Conservation (phyloP, 1,139 yeast species). For the Geotrichum phurueaensis region DNA sequence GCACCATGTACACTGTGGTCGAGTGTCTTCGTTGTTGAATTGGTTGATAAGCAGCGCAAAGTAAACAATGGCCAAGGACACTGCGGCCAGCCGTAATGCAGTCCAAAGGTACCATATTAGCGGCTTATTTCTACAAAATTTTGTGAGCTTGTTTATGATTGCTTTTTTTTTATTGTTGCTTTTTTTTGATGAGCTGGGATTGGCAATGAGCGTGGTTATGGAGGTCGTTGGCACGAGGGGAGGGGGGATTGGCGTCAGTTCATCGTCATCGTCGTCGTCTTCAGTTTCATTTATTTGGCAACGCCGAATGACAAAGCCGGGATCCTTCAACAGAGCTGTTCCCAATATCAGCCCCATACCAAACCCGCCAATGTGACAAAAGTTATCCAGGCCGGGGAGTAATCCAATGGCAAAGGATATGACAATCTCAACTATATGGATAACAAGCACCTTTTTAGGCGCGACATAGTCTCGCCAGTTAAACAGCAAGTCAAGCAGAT, state of each 20-base stretch:
- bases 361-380: constrained; percentile 74
- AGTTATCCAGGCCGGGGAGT: constrained; percentile 70
- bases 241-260: constrained; percentile 3
- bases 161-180: neutral
- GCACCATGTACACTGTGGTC: constrained; percentile 63
- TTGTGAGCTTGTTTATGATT: neutral
- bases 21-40: constrained; percentile 42
- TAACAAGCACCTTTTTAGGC: constrained; percentile 40
- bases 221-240: constrained; percentile 5
- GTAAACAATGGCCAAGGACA: constrained; percentile 46
- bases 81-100: constrained; percentile 42
- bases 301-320: constrained; percentile 28
- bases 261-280: neutral
- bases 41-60: constrained; percentile 47
- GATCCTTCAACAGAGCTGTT: constrained; percentile 52
- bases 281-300: constrained; percentile 25
- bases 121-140: neutral
- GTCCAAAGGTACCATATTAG: constrained; percentile 50
- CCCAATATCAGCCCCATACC: constrained; percentile 55
- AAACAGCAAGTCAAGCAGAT: constrained; percentile 53
- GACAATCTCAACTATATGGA: constrained; percentile 53
- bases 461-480: constrained; percentile 45
- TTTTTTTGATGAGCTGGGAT: constrained; percentile 1
- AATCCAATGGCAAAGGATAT: constrained; percentile 61
- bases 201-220: neutral